These are phyloP conservation scores for Rosa persica DNA, from an alignment of 306 rosid species.

Conservation along the genomic window DNA sequence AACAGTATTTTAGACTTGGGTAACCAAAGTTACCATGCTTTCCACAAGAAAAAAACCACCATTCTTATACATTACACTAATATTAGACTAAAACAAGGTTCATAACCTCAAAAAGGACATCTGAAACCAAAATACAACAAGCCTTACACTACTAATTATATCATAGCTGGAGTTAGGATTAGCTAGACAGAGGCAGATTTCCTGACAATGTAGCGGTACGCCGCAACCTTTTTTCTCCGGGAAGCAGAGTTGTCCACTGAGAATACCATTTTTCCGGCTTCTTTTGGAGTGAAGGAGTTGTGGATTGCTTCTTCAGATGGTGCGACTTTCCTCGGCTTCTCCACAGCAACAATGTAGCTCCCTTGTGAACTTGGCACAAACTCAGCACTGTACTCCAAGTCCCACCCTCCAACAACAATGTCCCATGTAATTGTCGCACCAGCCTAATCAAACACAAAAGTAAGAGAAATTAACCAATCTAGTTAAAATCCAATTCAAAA, in stretches of 20 bases:
- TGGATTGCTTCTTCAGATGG: slow-evolving; percentile 76
- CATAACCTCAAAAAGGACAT: slow-evolving; percentile 24
- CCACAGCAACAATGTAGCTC: slow-evolving; percentile 80
- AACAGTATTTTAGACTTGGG: slow-evolving; percentile 17
- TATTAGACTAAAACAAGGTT: slow-evolving; percentile 31
- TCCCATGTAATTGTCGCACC: slow-evolving; percentile 95
- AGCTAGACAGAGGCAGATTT: slow-evolving; percentile 40
- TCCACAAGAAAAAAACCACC: slow-evolving; percentile 27
- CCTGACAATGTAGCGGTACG: slow-evolving; percentile 75
- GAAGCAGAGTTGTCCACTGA: slow-evolving; percentile 87
- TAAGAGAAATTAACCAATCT: neutral
- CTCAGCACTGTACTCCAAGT: slow-evolving; percentile 91
- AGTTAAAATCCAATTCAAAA: neutral
- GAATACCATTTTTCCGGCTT: slow-evolving; percentile 71
- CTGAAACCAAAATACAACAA: slow-evolving; percentile 14
- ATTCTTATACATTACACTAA: slow-evolving; percentile 40
- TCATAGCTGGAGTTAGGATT: neutral
- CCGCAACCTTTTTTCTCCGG: slow-evolving; percentile 77
- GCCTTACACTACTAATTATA: slow-evolving; percentile 9
- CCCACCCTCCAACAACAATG: slow-evolving; percentile 97
- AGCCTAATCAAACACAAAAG: slow-evolving; percentile 41
- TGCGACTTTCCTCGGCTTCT: slow-evolving; percentile 60
- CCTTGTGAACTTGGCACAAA: slow-evolving; percentile 71
- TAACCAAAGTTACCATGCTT: slow-evolving; percentile 40
- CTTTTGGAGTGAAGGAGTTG: slow-evolving; percentile 71